A percentile compares a stretch with the other conserved stretches of the same genome.
Evolutionary conservation across 2,329 filamentous ascomycete species (phyloP).

Genomic region (Fusarium burgessii): DNA sequence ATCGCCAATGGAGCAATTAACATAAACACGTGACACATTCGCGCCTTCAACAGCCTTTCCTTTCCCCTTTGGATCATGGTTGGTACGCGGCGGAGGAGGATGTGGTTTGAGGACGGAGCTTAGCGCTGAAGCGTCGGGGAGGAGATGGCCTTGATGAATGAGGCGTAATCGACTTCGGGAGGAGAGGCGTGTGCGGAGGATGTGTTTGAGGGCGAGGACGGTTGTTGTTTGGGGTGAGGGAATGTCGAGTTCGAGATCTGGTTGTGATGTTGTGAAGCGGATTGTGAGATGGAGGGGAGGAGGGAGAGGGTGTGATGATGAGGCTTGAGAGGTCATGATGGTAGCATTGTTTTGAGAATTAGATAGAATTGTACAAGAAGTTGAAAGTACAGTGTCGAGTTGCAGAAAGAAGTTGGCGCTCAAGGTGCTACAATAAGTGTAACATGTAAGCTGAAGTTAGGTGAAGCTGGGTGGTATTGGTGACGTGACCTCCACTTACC

Average conservation of each 20-base stretch:
- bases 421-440: not conserved
- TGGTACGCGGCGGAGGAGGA: conserved; percentile 61
- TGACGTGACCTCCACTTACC: conserved; percentile 28
- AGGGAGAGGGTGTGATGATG: conserved; percentile 40
- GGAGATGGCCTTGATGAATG: conserved; percentile 89
- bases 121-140: conserved; percentile 79
- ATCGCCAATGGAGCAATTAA: conserved; percentile 93
- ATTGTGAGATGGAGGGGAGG: conserved; percentile 80
- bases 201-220: conserved; percentile 81
- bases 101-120: conserved; percentile 74
- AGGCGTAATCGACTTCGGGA: conserved; percentile 82
- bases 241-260: conserved; percentile 85
- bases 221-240: conserved; percentile 75
- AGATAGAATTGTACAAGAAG: not conserved
- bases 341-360: conserved; percentile 38
- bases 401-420: not conserved
- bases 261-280: conserved; percentile 87
- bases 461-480: conserved; percentile 4
- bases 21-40: conserved; percentile 75
- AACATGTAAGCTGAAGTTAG: conserved; percentile 4
- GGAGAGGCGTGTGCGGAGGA: conserved; percentile 80
- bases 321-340: conserved; percentile 45
- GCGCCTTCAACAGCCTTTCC: conserved; percentile 73
- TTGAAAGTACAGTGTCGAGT: not conserved
- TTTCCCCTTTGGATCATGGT: conserved; percentile 49